Evolutionary conservation across 768 basidiomycete species (phyloP), one percentile per base, ranked within the genome.

Genomic region (Rhodotorula babjevae): DNA sequence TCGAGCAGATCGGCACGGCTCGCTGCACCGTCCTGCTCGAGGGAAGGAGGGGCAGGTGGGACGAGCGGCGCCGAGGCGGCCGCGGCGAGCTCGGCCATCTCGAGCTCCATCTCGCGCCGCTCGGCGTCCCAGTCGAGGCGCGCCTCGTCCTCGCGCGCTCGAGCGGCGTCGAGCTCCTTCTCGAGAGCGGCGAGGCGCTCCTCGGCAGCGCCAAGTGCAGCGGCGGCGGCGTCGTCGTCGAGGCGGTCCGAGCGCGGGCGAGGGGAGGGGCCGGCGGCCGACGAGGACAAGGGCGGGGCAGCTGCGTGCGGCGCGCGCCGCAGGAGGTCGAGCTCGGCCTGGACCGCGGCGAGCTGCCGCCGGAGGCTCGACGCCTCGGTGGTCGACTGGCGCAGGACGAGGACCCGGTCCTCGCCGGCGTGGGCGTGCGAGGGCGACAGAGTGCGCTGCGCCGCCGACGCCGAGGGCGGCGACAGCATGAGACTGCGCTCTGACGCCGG

Each of bases 311-410:
- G 2, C 15, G 55, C 60, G n/a, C 3, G 18, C 27, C 46, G 42
- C 14, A 57, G 21, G 21, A 10, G 47, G 16, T 40, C 57, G 6
- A 59, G 3, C 57, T 66, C 58, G 40, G 33, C 36, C 10, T 18
- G 47, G 12, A 67, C 50, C 33, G 58, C 23, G 1, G 58, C 57
- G 47, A 67, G 33, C 29, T 67, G 49, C 2, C n/a, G 50, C 16
- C 58, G 33, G 19, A 67, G 59, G 25, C 15, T 18, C n/a, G 49
- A 52, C 36, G 66, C 58, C 36, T 67, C 66, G 50, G 23, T 3
- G 9, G 66, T 61, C 25, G 40, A 27, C 18, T 60, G 66, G 11
- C 66, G 66, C n/a, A 67, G 59, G 21, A 59, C 59, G 29, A 67
- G 58, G 29, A 67, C 66, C 29, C 49, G 7, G 50, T 52, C n/a